Base-by-base conservation (phyloP, 345 rosid genomes). In the Eucalyptus marginata region DNA sequence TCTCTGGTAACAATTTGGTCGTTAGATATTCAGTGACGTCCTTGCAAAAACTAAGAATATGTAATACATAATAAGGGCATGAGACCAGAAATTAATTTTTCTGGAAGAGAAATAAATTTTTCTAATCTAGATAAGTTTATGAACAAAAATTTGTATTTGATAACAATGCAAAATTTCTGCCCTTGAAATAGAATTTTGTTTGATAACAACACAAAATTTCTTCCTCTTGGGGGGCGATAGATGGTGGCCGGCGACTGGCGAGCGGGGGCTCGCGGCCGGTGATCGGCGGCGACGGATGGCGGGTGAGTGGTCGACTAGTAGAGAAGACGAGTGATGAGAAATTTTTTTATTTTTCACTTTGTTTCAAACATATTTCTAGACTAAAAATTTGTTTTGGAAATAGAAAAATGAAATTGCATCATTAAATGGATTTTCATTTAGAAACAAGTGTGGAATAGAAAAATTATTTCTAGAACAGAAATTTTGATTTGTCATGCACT, bases 231-330 rank as follows among this genome's bases (percentile, higher is more conserved):
- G 52, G 7, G 52, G 7, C 1, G 1, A 50, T 15, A 6, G 52
- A 49, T 5, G 16, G 52, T 5, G 17, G 2, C 15, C 3, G 47
- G 17, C 17, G 2, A 5, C 51, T 1, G 3, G 18, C 1, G 52
- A 14, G 7, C 3, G 52, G 54, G 52, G 54, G 54, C 4, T n/a
- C 1, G 0, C 4, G 0, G 56, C 24, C 0, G 0, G 9, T 10
- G 0, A 52, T 52, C 4, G 1, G 10, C 1, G 4, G 58, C 0
- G 4, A 1, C 4, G 4, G 10, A 52, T 0, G 0, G 58, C 0
- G 4, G 2, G 58, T 52, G 58, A 1, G 58, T 18, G 58, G 58
- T 0, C 5, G 0, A 52, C 24, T 0, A 7, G 24, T 20, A 7
- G 4, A 52, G 25, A 52, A 0, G 5, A 52, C 10, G 4, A 52